phyloP scores from a whole-genome alignment of 768 basidiomycete genomes.

The Russula virescens region DNA sequence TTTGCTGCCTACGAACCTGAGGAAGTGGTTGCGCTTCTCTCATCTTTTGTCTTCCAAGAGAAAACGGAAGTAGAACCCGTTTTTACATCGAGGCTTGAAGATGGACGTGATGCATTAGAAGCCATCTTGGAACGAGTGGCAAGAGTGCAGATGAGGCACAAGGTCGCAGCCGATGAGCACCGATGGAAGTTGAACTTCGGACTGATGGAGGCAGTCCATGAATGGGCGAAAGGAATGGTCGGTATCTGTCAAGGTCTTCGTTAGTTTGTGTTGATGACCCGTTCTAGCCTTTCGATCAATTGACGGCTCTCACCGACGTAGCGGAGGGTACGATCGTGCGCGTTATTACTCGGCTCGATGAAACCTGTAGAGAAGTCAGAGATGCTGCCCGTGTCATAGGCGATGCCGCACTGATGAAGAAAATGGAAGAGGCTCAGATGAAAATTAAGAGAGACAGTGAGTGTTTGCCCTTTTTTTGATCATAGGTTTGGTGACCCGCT shows the following conservation, averaged over 20 bases:
- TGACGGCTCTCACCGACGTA: constrained; percentile 87
- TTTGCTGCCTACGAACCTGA: constrained; percentile 87
- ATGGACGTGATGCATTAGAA: constrained; percentile 73
- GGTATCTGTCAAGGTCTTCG: constrained; percentile 25
- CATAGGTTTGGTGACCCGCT: not conserved
- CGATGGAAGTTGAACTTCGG: constrained; percentile 82
- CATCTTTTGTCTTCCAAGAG: constrained; percentile 97
- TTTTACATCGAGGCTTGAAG: constrained; percentile 71
- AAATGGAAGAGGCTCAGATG: constrained; percentile 94
- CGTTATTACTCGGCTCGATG: constrained; percentile 91
- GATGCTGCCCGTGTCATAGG: constrained; percentile 98
- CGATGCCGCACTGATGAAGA: constrained; percentile 91
- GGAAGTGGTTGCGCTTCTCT: constrained; percentile 93
- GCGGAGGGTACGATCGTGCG: constrained; percentile 96
- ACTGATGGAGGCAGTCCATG: constrained; percentile 93
- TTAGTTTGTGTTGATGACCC: not conserved
- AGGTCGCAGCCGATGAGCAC: constrained; percentile 75
- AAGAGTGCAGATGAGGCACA: constrained; percentile 71
- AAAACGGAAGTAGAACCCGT: constrained; percentile 88
- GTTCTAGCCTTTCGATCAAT: constrained; percentile 90
- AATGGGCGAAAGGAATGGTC: constrained; percentile 99
- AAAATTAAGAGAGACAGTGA: constrained; percentile 95
- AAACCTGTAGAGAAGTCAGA: constrained; percentile 93
- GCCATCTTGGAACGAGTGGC: constrained; percentile 75
- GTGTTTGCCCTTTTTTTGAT: constrained; percentile 32